A percentile compares a stretch with the other conserved stretches of the same genome.
Conservation (phyloP, 2,329 filamentous ascomycete species). For the Fusarium equiseti region DNA sequence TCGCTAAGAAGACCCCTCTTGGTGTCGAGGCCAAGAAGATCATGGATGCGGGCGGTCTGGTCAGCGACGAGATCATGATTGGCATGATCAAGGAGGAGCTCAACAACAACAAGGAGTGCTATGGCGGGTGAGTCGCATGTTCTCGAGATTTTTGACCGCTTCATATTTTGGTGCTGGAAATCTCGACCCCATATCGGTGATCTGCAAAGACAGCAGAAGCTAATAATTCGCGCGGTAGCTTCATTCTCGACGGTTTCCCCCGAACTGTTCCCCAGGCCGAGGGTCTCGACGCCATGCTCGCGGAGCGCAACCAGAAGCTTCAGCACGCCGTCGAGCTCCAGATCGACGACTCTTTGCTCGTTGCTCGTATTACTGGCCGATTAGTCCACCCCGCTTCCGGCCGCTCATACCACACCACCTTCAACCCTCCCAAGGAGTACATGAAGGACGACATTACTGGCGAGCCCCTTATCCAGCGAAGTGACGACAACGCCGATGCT, state of each 20-base stretch:
- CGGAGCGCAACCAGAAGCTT: constrained; percentile 80
- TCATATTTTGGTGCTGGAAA: constrained; percentile 10
- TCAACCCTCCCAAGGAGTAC: constrained; percentile 93
- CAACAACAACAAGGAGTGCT: constrained; percentile 93
- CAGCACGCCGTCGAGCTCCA: constrained; percentile 97
- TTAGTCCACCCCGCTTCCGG: constrained; percentile 96
- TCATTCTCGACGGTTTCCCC: constrained; percentile 99
- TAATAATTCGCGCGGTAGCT: constrained; percentile 66
- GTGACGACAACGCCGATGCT: constrained; percentile 95
- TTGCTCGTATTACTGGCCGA: constrained; percentile 95
- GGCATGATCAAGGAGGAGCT: constrained; percentile 99
- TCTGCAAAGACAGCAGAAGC: constrained; percentile 29
- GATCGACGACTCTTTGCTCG: constrained; percentile 94
- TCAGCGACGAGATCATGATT: constrained; percentile 99
- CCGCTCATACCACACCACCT: constrained; percentile 97
- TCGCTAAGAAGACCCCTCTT: constrained; percentile 95
- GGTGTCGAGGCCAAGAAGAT: constrained; percentile 99
- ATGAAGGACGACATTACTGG: constrained; percentile 99
- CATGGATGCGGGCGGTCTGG: constrained; percentile 97
- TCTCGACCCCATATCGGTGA: constrained; percentile 12
- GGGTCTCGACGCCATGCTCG: constrained; percentile 93
- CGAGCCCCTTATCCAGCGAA: constrained; percentile 95
- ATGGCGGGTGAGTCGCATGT: constrained; percentile 79
- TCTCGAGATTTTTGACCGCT: neutral
- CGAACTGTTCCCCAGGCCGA: constrained; percentile 96